Base-by-base conservation (phyloP, 768 basidiomycete genomes). In the Mycena alexandri region DNA sequence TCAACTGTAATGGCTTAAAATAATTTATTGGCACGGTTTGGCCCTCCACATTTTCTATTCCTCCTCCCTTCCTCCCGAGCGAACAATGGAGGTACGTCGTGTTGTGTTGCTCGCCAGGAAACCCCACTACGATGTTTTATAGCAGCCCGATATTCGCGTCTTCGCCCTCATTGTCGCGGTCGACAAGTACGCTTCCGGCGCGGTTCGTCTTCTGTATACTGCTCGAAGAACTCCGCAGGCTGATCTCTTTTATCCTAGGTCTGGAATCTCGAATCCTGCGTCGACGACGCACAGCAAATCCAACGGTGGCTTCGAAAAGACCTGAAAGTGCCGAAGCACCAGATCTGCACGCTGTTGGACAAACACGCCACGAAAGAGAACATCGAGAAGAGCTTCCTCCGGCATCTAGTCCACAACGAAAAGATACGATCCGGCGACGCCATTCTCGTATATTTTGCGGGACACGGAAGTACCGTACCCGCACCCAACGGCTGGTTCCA, bases 81-180 rank as follows among this genome's bases (percentile, higher is more conserved):
- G 41, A 56, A 56, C 42, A 41, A 70, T 66, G 65, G 55, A 71
- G 52, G 69, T 70, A 24, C n/a, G 66, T 41, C 43, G 2, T 14
- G 19, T n/a, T 17, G 34, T 25, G 10, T 6, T 38, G 36, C 25
- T 42, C 42, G 24, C 33, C 43, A 50, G 33, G n/a, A 6, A 7
- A n/a, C 10, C 42, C 38, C 38, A 38, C 38, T 62, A 68, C 36
- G 9, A 34, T 14, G 42, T 29, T 54, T 58, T 50, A 38, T 11
- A n/a, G 58, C 69, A 77, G 70, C 85, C 87, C 81, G 73, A 78
- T 19, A 72, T 81, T 46, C 86, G 84, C 21, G 78, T 90, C 46
- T 92, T 90, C 70, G 89, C 89, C 0, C 84, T 92, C 63, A 79
- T 92, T 69, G 83, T 92, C 67, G 91, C 91, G 46, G 86, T 92